Conservation (phyloP, 1,139 yeast genomes). For the Geotrichum citri-aurantii region DNA sequence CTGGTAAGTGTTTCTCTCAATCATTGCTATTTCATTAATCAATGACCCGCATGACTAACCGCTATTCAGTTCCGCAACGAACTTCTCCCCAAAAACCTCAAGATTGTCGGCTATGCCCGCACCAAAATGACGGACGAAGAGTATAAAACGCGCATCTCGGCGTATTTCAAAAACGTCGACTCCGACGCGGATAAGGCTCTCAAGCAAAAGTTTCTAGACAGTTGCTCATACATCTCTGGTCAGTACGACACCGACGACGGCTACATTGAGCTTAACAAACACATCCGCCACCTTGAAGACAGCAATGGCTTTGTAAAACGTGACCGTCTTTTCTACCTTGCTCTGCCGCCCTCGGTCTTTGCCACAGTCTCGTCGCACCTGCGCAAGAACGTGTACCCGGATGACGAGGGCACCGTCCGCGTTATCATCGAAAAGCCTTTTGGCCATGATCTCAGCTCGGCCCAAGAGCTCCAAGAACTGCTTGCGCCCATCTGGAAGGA, state of each 20-base stretch:
- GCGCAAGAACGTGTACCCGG: constrained; percentile 63
- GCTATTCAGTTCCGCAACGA: constrained; percentile 59
- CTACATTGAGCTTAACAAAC: constrained; percentile 49
- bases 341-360: constrained; percentile 91
- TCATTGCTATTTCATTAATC: not conserved
- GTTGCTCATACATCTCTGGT: constrained; percentile 67
- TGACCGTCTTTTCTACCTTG: constrained; percentile 78
- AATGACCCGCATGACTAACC: no score
- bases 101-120: constrained; percentile 89
- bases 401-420: constrained; percentile 59
- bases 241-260: constrained; percentile 78
- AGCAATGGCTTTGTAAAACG: constrained; percentile 35
- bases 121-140: constrained; percentile 64
- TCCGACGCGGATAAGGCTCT: constrained; percentile 39
- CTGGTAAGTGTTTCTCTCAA: constrained; percentile 4
- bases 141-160: constrained; percentile 58
- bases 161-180: constrained; percentile 55
- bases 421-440: constrained; percentile 95
- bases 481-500: constrained; percentile 85
- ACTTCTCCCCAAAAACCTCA: constrained; percentile 60
- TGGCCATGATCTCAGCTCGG: constrained; percentile 80
- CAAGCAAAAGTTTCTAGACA: constrained; percentile 52
- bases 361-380: constrained; percentile 69
- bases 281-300: constrained; percentile 56
- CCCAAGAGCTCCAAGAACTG: constrained; percentile 67